phyloP scores from a whole-genome alignment of 345 rosid genomes.

The Eucalyptus tenuipes region DNA sequence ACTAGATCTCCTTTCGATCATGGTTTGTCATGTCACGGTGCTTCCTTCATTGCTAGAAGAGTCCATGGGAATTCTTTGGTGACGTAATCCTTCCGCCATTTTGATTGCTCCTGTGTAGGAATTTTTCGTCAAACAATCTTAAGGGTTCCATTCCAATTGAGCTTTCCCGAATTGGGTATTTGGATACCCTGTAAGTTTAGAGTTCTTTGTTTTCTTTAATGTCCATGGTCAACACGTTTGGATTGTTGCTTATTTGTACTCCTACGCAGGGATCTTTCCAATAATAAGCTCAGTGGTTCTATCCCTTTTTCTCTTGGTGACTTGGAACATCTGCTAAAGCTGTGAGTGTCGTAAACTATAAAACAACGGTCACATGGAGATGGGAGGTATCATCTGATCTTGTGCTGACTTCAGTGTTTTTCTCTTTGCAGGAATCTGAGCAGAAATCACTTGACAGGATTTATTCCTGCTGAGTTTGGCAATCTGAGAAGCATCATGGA shows the following conservation, averaged over 20 bases:
- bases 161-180: conserved; percentile 84
- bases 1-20: background rate
- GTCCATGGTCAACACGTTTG: background rate
- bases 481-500: conserved; percentile 85
- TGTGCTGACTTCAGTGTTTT: background rate
- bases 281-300: conserved; percentile 65
- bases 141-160: conserved; percentile 74
- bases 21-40: background rate
- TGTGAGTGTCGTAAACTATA: conserved; percentile 31
- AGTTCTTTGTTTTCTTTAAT: background rate
- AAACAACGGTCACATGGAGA: background rate
- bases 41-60: background rate
- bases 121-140: conserved; percentile 71
- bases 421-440: conserved; percentile 60
- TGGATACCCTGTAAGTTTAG: conserved; percentile 74
- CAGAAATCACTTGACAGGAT: conserved; percentile 57
- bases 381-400: background rate
- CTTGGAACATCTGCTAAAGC: conserved; percentile 87
- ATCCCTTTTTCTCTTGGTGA: conserved; percentile 93
- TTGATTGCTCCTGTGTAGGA: conserved; percentile 20
- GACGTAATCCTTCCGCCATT: background rate
- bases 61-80: background rate
- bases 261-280: conserved; percentile 64
- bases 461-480: conserved; percentile 78
- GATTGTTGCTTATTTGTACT: background rate